These are phyloP conservation scores for Brassica juncea DNA, from an alignment of 345 rosid species.

Conservation along the genomic window DNA sequence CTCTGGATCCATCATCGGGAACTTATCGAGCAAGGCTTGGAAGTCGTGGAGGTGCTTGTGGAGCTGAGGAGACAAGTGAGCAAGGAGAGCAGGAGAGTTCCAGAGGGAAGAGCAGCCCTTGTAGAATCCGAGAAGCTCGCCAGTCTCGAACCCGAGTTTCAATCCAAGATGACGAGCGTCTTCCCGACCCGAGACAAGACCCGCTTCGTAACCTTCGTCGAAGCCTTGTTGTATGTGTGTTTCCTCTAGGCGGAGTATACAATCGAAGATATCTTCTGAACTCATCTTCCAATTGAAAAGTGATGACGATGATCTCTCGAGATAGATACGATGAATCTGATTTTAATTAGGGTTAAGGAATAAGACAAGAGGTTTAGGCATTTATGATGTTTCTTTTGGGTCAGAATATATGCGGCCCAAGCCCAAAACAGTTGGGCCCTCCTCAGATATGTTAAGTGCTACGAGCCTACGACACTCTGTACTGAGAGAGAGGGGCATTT, in stretches of 20 bases:
- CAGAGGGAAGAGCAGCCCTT: slow-evolving; percentile 70
- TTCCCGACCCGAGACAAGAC: slow-evolving; percentile 56
- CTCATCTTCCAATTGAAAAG: slow-evolving; percentile 3
- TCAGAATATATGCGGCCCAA: background rate
- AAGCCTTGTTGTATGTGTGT: slow-evolving; percentile 66
- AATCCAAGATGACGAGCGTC: slow-evolving; percentile 52
- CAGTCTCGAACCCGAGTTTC: slow-evolving; percentile 71
- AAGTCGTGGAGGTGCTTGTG: slow-evolving; percentile 60
- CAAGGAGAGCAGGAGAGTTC: slow-evolving; percentile 58
- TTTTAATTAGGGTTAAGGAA: background rate
- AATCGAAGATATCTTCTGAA: slow-evolving; percentile 61
- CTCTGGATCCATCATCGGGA: slow-evolving; percentile 67
- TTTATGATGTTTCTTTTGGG: background rate
- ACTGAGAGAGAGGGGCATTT: slow-evolving; percentile 3
- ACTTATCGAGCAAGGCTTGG: slow-evolving; percentile 54
- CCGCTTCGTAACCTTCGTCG: slow-evolving; percentile 53
- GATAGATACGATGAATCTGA: background rate
- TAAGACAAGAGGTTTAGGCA: background rate
- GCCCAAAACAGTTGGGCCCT: background rate
- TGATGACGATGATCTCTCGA: background rate
- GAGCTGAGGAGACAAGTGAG: slow-evolving; percentile 56
- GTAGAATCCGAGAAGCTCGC: slow-evolving; percentile 83
- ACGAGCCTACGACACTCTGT: too few species aligned
- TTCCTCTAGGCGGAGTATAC: slow-evolving; percentile 58
- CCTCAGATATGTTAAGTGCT: background rate